Conservation (phyloP, 2,329 filamentous ascomycete species). For the Apiospora hydei region DNA sequence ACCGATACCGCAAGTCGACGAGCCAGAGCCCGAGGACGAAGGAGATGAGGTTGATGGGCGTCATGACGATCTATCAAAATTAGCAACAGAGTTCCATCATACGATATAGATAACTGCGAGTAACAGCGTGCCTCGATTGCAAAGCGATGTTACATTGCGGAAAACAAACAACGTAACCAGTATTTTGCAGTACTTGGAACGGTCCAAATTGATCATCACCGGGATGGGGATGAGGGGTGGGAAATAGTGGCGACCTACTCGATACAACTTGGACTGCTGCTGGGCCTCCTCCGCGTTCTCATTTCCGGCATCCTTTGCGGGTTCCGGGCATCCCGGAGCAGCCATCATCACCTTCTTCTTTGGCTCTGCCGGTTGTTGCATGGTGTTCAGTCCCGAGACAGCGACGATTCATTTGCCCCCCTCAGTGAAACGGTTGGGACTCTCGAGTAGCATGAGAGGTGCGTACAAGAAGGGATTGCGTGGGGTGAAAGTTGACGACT, state of each 20-base stretch:
- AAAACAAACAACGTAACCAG: not conserved
- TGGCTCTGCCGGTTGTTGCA: not conserved
- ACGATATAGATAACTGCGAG: not conserved
- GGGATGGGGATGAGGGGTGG: not conserved
- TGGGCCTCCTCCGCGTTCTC: slow-evolving; percentile 15
- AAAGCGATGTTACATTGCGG: not conserved
- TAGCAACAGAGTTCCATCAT: not conserved
- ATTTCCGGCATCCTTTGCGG: not conserved
- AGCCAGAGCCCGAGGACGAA: slow-evolving; percentile 71
- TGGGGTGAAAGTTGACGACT: not conserved
- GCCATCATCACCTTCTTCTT: not conserved
- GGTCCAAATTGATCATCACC: not conserved
- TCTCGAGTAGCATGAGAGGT: not conserved
- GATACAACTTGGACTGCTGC: slow-evolving; percentile 34
- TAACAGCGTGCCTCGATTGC: not conserved
- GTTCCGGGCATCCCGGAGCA: slow-evolving; percentile 24
- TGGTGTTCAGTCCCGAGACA: not conserved
- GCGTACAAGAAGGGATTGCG: not conserved
- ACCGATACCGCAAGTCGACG: slow-evolving; percentile 65
- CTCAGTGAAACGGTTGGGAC: not conserved
- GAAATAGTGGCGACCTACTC: slow-evolving; percentile 30
- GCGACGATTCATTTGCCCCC: not conserved
- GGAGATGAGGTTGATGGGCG: slow-evolving; percentile 68
- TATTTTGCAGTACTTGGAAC: not conserved
- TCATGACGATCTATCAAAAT: slow-evolving; percentile 52